Evolutionary conservation across 73 alveolate genomes (phyloP).

Genomic region (Uronychia binucleata): DNA sequence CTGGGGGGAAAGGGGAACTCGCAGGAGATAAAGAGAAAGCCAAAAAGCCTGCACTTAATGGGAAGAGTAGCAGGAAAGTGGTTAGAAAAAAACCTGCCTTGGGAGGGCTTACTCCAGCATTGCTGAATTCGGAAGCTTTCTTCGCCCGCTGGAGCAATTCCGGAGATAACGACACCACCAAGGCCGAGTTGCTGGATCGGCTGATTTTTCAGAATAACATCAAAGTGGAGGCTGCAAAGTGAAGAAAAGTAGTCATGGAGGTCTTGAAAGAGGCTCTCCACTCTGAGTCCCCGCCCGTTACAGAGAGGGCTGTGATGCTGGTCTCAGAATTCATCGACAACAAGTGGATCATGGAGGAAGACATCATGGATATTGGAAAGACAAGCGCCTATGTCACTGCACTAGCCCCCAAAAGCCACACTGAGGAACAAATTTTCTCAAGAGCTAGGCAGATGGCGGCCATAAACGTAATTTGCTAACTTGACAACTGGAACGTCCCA

Average conservation of each 20-base stretch:
- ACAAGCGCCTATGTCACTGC: slow-evolving; percentile 15
- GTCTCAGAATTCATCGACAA: slow-evolving; percentile 45
- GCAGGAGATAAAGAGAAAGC: neutral
- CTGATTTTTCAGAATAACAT: slow-evolving; percentile 29
- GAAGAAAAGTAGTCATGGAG: slow-evolving; percentile 42
- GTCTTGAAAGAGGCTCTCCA: slow-evolving; percentile 46
- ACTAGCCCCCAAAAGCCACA: slow-evolving; percentile 43
- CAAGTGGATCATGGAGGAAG: slow-evolving; percentile 36
- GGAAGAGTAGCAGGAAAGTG: too few species aligned
- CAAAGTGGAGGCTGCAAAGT: slow-evolving; percentile 31
- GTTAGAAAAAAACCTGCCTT: neutral
- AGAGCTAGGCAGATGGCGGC: slow-evolving; percentile 50
- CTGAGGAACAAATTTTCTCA: slow-evolving; percentile 44
- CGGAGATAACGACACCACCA: slow-evolving; percentile 39
- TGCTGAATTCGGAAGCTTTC: slow-evolving; percentile 24
- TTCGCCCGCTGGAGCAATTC: slow-evolving; percentile 46
- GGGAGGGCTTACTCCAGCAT: neutral
- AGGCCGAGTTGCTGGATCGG: slow-evolving; percentile 36
- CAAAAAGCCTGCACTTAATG: neutral
- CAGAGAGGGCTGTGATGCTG: slow-evolving; percentile 45
- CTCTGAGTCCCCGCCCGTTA: slow-evolving; percentile 13
- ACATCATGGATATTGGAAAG: slow-evolving; percentile 31
- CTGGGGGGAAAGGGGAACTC: neutral
- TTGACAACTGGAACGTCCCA: slow-evolving; percentile 55
- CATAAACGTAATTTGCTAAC: slow-evolving; percentile 47